Conservation (phyloP, 1,139 yeast species). For the Maudiozyma humilis region DNA sequence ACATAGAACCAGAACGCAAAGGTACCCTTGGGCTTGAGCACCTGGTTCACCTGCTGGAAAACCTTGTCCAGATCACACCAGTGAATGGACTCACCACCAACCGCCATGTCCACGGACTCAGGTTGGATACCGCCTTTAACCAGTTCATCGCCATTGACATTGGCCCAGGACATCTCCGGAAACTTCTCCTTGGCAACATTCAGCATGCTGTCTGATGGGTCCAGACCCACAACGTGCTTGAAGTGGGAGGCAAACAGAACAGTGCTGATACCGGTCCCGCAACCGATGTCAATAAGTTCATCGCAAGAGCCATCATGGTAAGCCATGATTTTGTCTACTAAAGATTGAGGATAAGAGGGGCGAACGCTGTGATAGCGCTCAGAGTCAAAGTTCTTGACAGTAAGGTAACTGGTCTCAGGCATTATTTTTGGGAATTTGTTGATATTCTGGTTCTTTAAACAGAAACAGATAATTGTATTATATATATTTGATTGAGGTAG, state of each 20-base stretch:
- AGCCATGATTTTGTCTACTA: constrained; percentile 36
- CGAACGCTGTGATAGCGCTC: constrained; percentile 46
- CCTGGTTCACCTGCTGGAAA: constrained; percentile 41
- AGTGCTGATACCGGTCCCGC: constrained; percentile 77
- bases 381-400: constrained; percentile 40
- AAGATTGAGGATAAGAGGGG: constrained; percentile 44
- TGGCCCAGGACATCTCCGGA: constrained; percentile 10
- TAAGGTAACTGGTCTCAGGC: constrained; percentile 18
- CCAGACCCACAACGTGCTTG: constrained; percentile 55
- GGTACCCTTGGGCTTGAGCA: constrained; percentile 55
- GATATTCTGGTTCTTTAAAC: background rate
- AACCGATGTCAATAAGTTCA: constrained; percentile 48
- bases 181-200: constrained; percentile 35
- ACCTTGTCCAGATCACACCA: constrained; percentile 57
- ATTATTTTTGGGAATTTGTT: background rate
- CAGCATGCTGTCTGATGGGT: constrained; percentile 57
- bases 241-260: constrained; percentile 36
- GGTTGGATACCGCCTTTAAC: constrained; percentile 12
- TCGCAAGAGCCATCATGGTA: constrained; percentile 30
- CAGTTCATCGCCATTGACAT: constrained; percentile 32
- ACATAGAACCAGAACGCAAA: constrained; percentile 69
- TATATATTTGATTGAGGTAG: too few species aligned
- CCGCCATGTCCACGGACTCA: constrained; percentile 49
- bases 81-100: constrained; percentile 71
- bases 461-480: background rate